A percentile compares a stretch with the other conserved stretches of the same genome.
phyloP scores from a whole-genome alignment of 2,329 filamentous ascomycete genomes.

The Colletotrichum destructivum region DNA sequence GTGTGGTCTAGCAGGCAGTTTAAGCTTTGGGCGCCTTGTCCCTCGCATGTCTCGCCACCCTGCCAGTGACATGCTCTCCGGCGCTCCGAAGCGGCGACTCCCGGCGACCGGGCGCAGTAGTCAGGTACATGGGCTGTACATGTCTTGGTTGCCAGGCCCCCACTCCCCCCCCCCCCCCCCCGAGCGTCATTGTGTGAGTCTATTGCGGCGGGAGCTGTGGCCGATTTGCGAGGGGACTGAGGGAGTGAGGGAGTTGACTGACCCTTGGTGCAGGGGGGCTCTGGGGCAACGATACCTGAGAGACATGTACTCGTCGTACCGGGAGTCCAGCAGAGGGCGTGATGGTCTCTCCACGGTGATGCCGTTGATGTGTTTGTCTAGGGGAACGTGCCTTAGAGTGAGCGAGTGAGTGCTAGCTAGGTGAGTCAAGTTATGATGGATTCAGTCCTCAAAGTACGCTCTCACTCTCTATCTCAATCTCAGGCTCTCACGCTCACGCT shows the following conservation, averaged over 20 bases:
- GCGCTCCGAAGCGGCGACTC: conserved; percentile 1
- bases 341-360: too few species aligned
- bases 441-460: not conserved
- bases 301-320: too few species aligned
- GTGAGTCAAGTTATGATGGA: too few species aligned
- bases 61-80: conserved; percentile 21
- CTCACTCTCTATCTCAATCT: too few species aligned
- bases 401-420: too few species aligned
- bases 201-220: too few species aligned
- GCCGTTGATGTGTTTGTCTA: too few species aligned
- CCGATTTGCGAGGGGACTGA: not conserved
- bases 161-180: not conserved
- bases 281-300: too few species aligned
- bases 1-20: conserved; percentile 6
- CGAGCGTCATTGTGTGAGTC: conserved; percentile 30
- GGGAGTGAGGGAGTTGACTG: not conserved
- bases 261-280: too few species aligned
- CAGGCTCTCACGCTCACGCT: not conserved
- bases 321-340: too few species aligned
- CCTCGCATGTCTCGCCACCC: conserved; percentile 22
- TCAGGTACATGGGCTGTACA: conserved; percentile 27
- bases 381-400: too few species aligned
- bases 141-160: conserved; percentile 11
- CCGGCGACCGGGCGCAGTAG: conserved; percentile 22
- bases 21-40: conserved; percentile 37